A percentile compares a stretch with the other conserved stretches of the same genome.
Evolutionary conservation across 192 early-diverging fungal species (phyloP).

Genomic region (Funneliformis mosseae): DNA sequence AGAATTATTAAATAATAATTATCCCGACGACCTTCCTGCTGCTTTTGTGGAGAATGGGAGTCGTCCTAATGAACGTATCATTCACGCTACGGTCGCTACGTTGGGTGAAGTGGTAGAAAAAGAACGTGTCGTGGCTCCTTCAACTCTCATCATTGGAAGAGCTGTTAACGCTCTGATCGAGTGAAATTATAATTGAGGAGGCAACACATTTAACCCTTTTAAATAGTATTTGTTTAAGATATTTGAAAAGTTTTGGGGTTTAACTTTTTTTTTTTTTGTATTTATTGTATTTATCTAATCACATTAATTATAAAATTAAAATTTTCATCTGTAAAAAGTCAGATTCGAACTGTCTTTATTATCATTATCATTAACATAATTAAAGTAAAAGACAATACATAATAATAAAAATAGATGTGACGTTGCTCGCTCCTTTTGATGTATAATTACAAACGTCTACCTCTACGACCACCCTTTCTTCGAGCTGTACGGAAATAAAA

Average conservation of each 20-base stretch:
- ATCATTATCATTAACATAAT: no score
- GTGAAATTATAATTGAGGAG: neutral
- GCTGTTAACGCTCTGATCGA: slow-evolving; percentile 49
- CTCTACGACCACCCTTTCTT: slow-evolving; percentile 99
- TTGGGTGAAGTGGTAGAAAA: slow-evolving; percentile 67
- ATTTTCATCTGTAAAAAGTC: no score
- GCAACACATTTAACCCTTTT: no score
- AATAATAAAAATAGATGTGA: no score
- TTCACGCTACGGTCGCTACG: slow-evolving; percentile 63
- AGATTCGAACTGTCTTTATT: no score
- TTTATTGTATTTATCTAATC: no score
- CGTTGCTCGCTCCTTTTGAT: neutral
- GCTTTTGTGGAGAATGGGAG: slow-evolving; percentile 86
- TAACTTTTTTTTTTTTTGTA: no score
- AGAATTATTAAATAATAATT: slow-evolving; percentile 53
- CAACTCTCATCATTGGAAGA: slow-evolving; percentile 79
- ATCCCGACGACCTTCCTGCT: slow-evolving; percentile 67
- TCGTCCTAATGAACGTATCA: slow-evolving; percentile 70
- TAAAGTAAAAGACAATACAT: neutral
- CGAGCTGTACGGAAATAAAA: slow-evolving; percentile 54
- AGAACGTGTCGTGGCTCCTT: slow-evolving; percentile 69
- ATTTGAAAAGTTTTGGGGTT: neutral
- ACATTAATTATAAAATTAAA: no score
- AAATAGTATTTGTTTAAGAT: neutral
- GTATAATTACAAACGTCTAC: slow-evolving; percentile 89